Percentiles rank a stretch among this genome's conserved stretches.
These are phyloP conservation scores for Diaporthe caulivora DNA, from an alignment of 2,329 filamentous ascomycete species.

Conservation along the genomic window DNA sequence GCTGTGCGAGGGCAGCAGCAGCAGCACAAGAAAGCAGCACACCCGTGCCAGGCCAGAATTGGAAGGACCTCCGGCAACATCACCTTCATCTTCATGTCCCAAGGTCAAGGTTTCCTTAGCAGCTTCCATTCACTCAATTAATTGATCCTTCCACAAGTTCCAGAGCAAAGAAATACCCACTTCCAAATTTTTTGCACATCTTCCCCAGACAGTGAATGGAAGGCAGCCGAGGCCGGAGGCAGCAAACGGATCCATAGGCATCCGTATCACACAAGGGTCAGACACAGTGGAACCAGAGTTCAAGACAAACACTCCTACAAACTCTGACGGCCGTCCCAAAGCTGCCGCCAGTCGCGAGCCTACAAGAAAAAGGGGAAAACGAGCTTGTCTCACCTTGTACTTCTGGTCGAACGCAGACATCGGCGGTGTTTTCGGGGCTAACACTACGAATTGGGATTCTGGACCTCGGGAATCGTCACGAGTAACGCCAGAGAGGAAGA, in stretches of 20 bases:
- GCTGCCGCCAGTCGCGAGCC: background rate
- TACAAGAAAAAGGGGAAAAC: background rate
- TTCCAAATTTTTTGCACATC: background rate
- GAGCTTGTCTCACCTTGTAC: background rate
- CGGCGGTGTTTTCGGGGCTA: background rate
- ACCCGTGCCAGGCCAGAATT: background rate
- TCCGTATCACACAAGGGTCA: constrained; percentile 25
- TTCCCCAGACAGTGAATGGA: background rate
- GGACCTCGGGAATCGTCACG: background rate
- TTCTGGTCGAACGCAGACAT: too few relatives aligned
- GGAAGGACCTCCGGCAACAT: background rate
- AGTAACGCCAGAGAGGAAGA: background rate
- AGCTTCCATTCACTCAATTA: background rate
- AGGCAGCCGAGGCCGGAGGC: background rate
- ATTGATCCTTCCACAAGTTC: too few relatives aligned
- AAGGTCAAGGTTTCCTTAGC: too few relatives aligned
- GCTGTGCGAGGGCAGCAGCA: background rate
- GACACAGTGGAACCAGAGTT: constrained; percentile 32
- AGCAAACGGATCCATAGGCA: background rate
- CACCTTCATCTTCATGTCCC: too few relatives aligned
- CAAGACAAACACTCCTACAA: constrained; percentile 26
- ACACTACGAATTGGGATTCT: background rate
- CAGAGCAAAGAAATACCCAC: too few relatives aligned
- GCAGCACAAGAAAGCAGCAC: background rate
- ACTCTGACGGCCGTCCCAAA: constrained; percentile 2